A percentile compares a stretch with the other conserved stretches of the same genome.
These are phyloP conservation scores for Eucalyptus cladocalyx DNA, from an alignment of 345 rosid species.

Conservation along the genomic window DNA sequence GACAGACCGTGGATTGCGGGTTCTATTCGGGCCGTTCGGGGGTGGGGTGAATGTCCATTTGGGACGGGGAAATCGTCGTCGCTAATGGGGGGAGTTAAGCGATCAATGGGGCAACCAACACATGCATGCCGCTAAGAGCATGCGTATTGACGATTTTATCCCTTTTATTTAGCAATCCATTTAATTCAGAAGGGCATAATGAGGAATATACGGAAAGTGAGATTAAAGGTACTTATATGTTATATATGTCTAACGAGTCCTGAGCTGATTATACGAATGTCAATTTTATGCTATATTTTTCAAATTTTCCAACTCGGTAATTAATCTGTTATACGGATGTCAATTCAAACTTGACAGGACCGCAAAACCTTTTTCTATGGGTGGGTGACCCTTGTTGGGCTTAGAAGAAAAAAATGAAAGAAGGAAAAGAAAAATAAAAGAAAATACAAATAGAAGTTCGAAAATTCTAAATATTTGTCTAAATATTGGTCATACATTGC, in stretches of 20 bases:
- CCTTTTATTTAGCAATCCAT: neutral
- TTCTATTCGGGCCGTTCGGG: neutral
- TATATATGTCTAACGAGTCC: neutral
- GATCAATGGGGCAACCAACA: neutral
- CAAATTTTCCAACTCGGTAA: accelerated
- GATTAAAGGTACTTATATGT: neutral
- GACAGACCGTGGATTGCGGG: neutral
- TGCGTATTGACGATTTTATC: neutral
- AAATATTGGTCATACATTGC: accelerated
- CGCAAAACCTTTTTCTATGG: accelerated
- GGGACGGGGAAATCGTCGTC: neutral
- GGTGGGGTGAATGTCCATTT: neutral
- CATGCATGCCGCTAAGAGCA: neutral
- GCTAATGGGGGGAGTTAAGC: neutral
- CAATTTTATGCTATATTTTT: neutral
- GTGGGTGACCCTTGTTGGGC: accelerated
- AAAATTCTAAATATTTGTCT: too few relatives aligned
- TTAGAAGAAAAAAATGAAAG: too few relatives aligned
- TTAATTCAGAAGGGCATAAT: neutral
- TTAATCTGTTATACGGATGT: accelerated
- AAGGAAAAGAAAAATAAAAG: too few relatives aligned
- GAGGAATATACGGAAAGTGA: neutral
- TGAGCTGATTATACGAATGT: neutral
- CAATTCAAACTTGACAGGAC: too few relatives aligned
- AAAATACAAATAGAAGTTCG: too few relatives aligned